Evolutionary conservation across 371 early-diverging fungal genomes (phyloP), one percentile per base, ranked within the genome.

Genomic region (Mucor sp.): DNA sequence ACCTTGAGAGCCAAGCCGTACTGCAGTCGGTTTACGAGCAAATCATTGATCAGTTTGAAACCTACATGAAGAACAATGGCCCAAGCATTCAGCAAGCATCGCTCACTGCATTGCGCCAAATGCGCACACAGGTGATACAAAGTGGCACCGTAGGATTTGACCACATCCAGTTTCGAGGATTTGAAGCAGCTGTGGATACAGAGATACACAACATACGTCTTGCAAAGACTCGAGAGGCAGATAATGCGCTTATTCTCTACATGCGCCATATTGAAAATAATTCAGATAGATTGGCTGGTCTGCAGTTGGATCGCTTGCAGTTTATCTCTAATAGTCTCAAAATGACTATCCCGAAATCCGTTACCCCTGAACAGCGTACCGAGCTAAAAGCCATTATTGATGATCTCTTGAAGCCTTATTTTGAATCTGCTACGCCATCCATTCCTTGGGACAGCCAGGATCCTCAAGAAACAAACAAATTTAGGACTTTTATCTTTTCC

Each of bases 301-400:
- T 41, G 41, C 41, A 41, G 41, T 6, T 41, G 17, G 41, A 47
- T 47, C 23, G 9, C 47, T 21, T 47, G 9, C 47, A 47, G 47
- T 47, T 47, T 47, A 19, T 47, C n/a, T 47, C 47, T 47, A 6
- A 47, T 47, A 47, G 23, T 19, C 21, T 47, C 19, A 47, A 47
- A 2, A 21, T 19, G 47, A 19, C 21, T 47, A 47, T 47, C 11
- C 21, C 23, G 1, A 21, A 47, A 47, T 47, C 11, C n/a, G 21
- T 47, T 21, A 53, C 27, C 53, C 50, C 53, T 53, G 15, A 27
- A 27, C 53, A 53, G 53, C 15, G 53, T 25, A 53, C 53, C 53
- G 53, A 53, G 53, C 23, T 53, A 53, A 27, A 53, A 53, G 53
- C 53, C 53, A 53, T 53, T 53, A 53, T 53, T 53, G 27, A 53